phyloP scores from a whole-genome alignment of 164 flowering plant species.

The Kingdonia uniflora region DNA sequence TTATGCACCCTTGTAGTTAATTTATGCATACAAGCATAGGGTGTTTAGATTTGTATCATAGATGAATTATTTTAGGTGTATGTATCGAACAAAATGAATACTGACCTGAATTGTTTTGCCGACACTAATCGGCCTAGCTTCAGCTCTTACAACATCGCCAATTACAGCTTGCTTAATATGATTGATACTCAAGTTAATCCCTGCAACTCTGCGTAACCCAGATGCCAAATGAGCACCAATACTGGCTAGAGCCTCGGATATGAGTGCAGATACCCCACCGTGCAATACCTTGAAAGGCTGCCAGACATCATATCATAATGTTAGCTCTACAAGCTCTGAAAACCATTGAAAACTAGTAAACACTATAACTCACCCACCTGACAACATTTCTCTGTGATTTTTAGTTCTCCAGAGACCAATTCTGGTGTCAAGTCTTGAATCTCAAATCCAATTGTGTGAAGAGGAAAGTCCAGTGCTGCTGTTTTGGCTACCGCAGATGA shows the following conservation, averaged over 20 bases:
- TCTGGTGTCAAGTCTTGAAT: slow-evolving; percentile 38
- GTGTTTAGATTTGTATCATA: too few relatives aligned
- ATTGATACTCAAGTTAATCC: slow-evolving; percentile 75
- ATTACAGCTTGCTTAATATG: slow-evolving; percentile 57
- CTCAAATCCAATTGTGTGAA: slow-evolving; percentile 51
- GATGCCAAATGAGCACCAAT: slow-evolving; percentile 84
- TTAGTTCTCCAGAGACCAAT: slow-evolving; percentile 47
- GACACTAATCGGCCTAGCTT: slow-evolving; percentile 53
- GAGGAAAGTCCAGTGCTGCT: slow-evolving; percentile 38
- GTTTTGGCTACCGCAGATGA: neutral
- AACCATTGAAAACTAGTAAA: neutral
- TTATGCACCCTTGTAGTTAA: too few relatives aligned
- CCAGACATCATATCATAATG: neutral
- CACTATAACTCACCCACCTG: slow-evolving; percentile 29
- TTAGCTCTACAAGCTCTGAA: neutral
- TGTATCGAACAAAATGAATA: too few relatives aligned
- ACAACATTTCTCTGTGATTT: slow-evolving; percentile 41
- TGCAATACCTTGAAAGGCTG: slow-evolving; percentile 81
- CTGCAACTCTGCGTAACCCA: slow-evolving; percentile 70
- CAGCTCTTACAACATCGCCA: slow-evolving; percentile 60
- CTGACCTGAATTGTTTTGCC: slow-evolving; percentile 72
- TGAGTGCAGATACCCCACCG: slow-evolving; percentile 86
- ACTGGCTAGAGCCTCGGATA: slow-evolving; percentile 78
- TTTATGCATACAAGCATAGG: too few relatives aligned
- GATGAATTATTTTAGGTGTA: too few relatives aligned